Conservation (phyloP, 345 rosid species). For the Pseudoturritis turrita region DNA sequence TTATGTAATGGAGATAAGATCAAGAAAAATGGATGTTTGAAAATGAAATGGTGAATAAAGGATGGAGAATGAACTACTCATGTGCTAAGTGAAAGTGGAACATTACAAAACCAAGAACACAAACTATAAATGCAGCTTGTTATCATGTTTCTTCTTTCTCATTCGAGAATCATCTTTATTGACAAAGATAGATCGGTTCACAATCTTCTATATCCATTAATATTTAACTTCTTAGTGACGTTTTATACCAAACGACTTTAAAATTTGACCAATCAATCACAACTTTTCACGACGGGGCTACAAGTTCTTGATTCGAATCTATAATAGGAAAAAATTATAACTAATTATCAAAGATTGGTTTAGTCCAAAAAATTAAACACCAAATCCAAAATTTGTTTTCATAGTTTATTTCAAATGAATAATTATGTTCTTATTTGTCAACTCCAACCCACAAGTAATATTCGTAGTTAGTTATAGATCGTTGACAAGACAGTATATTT, state of each 20-base stretch:
- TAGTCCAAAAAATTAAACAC: background rate
- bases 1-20: constrained; percentile 2
- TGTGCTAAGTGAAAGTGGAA: constrained; percentile 16
- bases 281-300: background rate
- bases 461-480: background rate
- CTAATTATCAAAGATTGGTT: background rate
- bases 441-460: too few species aligned
- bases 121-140: constrained; percentile 22
- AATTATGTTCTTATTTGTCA: background rate
- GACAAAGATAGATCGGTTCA: constrained; percentile 10
- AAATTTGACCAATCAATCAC: background rate
- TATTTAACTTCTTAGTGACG: background rate
- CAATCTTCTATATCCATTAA: background rate
- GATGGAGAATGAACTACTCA: constrained; percentile 17
- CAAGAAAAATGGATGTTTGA: background rate
- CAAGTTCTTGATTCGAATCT: background rate
- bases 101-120: constrained; percentile 21
- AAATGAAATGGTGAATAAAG: constrained; percentile 1
- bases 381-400: background rate
- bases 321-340: background rate
- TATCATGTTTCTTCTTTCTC: background rate
- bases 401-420: background rate
- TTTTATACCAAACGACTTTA: background rate
- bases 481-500: background rate
- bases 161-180: constrained; percentile 25